Base-by-base conservation (phyloP, 2,329 filamentous ascomycete genomes). In the Aspergillus aculeatus region DNA sequence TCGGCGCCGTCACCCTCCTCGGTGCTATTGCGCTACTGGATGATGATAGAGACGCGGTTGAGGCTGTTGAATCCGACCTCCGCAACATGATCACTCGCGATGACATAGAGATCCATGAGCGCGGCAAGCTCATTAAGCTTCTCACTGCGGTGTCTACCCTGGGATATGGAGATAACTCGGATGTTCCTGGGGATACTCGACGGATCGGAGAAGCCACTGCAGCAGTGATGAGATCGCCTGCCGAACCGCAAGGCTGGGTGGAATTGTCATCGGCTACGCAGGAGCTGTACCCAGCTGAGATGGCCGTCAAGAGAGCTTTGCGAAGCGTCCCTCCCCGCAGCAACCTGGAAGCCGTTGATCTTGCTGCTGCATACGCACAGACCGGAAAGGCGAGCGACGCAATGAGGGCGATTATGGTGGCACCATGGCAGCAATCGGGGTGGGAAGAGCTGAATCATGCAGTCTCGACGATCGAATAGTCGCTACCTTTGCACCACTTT, bases 1-100 rank as follows among this genome's bases (percentile, higher is more conserved):
- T 96, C 1, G 89, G 88, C 63, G 89, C 92, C 0, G 86, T 96
- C 1, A 84, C 92, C 0, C 83, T 98, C 4, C 82, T 99, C 0
- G 93, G 92, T 0, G 88, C 91, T 2, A 90, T 98, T 66, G 91
- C 92, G 0, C 81, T 96, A 2, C 77, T 97, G 0, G 92, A 96
- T 60, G 82, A 86, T 16, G 93, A 97, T 69, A 80, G 82, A 21
- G 92, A 96, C 65, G 90, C 88, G 1, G 79, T 94, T 9, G 89
- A 92, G 57, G 93, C 92, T 0, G 92, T 96, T 0, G 82, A 86
- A 3, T 86, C 89, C 6, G 92, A 96, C 71, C 83, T 99, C 11
- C 83, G 91, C 50, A 80, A 79, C 2, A 81, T 97, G 50, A 86
- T 92, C 32, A 89, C 87, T 0, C 86, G 84, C 55, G 84, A 89